Conservation (phyloP, 257 asterid species). For the Vinca minor region DNA sequence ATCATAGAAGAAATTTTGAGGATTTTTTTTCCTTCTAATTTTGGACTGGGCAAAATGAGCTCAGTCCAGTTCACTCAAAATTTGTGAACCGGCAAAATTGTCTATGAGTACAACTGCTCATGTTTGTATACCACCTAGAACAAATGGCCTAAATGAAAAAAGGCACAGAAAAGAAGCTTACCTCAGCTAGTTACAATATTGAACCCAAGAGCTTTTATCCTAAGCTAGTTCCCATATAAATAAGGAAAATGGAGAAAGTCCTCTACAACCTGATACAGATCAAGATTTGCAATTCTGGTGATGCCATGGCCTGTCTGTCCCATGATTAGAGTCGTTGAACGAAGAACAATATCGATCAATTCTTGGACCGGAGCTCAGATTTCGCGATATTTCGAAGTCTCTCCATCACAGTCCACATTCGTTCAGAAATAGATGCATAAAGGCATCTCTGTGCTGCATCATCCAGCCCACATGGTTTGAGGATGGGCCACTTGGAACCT, state of each 20-base stretch:
- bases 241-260: not conserved
- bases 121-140: not conserved
- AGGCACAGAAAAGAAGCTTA: not conserved
- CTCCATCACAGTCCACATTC: constrained; percentile 60
- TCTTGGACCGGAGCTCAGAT: constrained; percentile 11
- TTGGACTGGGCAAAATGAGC: not conserved
- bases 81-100: constrained; percentile 9
- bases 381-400: constrained; percentile 33
- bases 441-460: constrained; percentile 82
- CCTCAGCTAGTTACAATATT: not conserved
- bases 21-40: no score
- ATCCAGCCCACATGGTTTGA: constrained; percentile 50
- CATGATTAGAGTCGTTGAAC: not conserved
- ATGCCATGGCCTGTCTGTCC: not conserved
- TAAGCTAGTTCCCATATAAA: not conserved
- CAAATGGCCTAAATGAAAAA: not conserved
- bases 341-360: constrained; percentile 9
- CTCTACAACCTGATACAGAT: not conserved
- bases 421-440: constrained; percentile 59
- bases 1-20: no score
- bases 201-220: not conserved
- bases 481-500: constrained; percentile 49
- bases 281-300: not conserved
- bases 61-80: no score
- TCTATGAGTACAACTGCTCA: not conserved